Conservation (phyloP, 1,284 basidiomycete species). For the Tilletia walkeri region DNA sequence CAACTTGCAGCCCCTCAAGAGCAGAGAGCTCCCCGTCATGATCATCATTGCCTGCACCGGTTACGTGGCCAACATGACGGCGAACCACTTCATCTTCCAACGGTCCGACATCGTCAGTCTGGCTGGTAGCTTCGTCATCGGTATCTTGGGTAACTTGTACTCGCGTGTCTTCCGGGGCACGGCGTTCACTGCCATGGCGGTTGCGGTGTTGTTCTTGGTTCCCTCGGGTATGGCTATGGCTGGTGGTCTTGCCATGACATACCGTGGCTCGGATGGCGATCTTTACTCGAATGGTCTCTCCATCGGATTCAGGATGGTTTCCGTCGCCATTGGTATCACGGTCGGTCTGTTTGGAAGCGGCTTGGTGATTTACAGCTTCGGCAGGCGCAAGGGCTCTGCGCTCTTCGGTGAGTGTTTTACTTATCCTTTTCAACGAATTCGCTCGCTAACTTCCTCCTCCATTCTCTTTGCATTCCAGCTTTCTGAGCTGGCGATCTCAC, state of each 20-base stretch:
- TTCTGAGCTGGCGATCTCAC: too few species aligned
- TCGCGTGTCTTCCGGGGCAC: conserved; percentile 82
- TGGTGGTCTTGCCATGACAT: conserved; percentile 70
- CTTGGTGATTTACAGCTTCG: conserved; percentile 80
- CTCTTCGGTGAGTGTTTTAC: conserved; percentile 62
- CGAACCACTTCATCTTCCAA: conserved; percentile 80
- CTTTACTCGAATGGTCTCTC: conserved; percentile 58
- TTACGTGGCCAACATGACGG: conserved; percentile 64
- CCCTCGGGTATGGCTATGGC: conserved; percentile 82
- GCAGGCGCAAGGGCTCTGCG: conserved; percentile 74
- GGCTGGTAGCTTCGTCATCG: conserved; percentile 82
- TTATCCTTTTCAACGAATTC: too few species aligned
- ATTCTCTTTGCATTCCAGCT: too few species aligned
- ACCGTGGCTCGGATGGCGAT: conserved; percentile 63
- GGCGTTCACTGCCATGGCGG: conserved; percentile 84
- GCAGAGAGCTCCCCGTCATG: conserved; percentile 75
- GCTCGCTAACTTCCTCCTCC: too few species aligned
- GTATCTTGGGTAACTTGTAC: conserved; percentile 77
- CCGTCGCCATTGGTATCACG: conserved; percentile 81
- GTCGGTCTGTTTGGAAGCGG: conserved; percentile 86
- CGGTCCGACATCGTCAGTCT: conserved; percentile 77
- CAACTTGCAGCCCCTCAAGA: conserved; percentile 73
- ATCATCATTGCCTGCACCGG: conserved; percentile 77
- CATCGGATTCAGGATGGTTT: conserved; percentile 66
- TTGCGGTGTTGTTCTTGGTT: conserved; percentile 73